phyloP scores from a whole-genome alignment of 2,329 filamentous ascomycete genomes.

The Stenocarpella maydis region DNA sequence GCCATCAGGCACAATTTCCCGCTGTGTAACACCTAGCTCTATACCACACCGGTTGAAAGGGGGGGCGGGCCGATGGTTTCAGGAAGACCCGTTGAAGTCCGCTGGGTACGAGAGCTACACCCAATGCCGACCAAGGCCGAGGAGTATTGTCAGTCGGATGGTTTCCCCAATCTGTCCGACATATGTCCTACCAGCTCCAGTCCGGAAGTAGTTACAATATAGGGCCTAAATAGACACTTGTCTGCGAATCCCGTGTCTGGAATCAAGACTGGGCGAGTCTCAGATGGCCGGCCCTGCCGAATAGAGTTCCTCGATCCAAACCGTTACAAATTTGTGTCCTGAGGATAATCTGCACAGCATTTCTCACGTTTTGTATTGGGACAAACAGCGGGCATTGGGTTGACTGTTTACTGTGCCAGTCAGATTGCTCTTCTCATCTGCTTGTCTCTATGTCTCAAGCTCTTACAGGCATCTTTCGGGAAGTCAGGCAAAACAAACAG shows the following conservation, averaged over 20 bases:
- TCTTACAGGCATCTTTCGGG: neutral
- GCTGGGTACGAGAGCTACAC: neutral
- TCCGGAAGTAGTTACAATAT: neutral
- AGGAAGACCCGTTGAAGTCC: constrained; percentile 5
- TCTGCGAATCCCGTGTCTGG: constrained; percentile 17
- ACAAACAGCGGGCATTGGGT: neutral
- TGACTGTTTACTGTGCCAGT: constrained; percentile 2
- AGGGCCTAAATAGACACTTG: neutral
- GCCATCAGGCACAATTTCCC: neutral
- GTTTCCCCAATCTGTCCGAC: neutral
- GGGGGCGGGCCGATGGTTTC: constrained; percentile 1
- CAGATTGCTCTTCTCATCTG: constrained; percentile 23
- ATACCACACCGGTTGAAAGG: neutral
- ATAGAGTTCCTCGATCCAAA: neutral
- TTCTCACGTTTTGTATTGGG: neutral
- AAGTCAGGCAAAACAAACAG: neutral
- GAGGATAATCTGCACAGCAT: constrained; percentile 13
- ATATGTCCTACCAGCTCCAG: neutral
- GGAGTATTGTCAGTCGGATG: neutral
- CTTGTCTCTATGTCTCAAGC: constrained; percentile 19
- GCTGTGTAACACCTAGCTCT: neutral
- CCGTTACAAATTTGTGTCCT: constrained; percentile 14
- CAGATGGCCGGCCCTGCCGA: neutral
- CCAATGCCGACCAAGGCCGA: neutral
- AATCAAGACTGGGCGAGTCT: constrained; percentile 16